phyloP scores from a whole-genome alignment of 768 basidiomycete genomes.

The Serpula lacrymans region DNA sequence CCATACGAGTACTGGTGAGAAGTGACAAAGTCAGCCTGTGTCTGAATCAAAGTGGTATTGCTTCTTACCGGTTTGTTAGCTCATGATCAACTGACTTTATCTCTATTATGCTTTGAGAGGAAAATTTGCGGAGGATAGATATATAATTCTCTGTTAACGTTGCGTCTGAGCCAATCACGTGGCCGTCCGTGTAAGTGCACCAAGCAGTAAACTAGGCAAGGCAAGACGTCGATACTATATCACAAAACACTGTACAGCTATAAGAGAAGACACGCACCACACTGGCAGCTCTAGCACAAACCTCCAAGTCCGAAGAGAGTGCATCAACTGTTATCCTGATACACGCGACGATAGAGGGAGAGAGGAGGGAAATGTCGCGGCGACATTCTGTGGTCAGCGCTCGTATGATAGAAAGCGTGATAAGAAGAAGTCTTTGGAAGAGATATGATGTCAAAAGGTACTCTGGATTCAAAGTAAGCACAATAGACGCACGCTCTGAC shows the following conservation, averaged over 20 bases:
- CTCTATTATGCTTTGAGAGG: slow-evolving; percentile 51
- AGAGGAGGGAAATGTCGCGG: slow-evolving; percentile 73
- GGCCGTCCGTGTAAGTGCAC: slow-evolving; percentile 89
- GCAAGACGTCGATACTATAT: neutral
- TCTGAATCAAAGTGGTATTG: neutral
- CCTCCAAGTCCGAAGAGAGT: slow-evolving; percentile 66
- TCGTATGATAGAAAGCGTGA: slow-evolving; percentile 79
- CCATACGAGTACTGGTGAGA: slow-evolving; percentile 65
- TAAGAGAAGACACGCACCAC: slow-evolving; percentile 51
- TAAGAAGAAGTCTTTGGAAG: slow-evolving; percentile 60
- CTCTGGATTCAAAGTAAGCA: neutral
- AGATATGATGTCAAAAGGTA: slow-evolving; percentile 7
- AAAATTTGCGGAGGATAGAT: slow-evolving; percentile 60
- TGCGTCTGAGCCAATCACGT: slow-evolving; percentile 75
- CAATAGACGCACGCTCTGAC: slow-evolving; percentile 66
- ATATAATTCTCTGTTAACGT: slow-evolving; percentile 68
- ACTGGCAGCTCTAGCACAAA: slow-evolving; percentile 72
- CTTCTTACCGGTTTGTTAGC: slow-evolving; percentile 62
- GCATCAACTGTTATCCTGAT: slow-evolving; percentile 55
- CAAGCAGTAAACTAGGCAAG: slow-evolving; percentile 78
- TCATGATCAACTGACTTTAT: slow-evolving; percentile 59
- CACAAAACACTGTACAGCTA: neutral
- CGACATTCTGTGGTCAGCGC: slow-evolving; percentile 85
- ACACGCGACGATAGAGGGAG: slow-evolving; percentile 63
- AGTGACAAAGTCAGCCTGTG: neutral